Percentiles rank a stretch among this genome's conserved stretches.
These are phyloP conservation scores for Dimargaris cristalligena DNA, from an alignment of 192 early-diverging fungal genomes.

Conservation along the genomic window DNA sequence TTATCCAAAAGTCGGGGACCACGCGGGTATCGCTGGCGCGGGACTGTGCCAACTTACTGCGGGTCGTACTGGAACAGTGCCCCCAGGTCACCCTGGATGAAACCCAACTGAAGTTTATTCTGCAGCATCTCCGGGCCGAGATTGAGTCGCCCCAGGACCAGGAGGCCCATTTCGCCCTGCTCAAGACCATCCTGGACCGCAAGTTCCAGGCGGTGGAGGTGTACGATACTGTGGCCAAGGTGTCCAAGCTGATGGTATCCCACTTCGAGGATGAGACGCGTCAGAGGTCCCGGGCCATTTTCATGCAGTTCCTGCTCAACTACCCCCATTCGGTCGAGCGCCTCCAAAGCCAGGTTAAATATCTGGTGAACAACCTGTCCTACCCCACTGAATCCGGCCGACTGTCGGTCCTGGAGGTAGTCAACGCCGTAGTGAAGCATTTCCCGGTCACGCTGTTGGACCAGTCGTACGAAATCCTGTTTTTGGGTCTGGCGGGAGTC, in stretches of 20 bases:
- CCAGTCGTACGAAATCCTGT: slow-evolving; percentile 64
- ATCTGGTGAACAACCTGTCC: slow-evolving; percentile 74
- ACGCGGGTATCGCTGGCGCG: slow-evolving; percentile 56
- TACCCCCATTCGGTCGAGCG: slow-evolving; percentile 81
- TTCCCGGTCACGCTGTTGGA: slow-evolving; percentile 60
- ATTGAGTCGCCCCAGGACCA: slow-evolving; percentile 79
- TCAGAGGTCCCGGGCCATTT: slow-evolving; percentile 64
- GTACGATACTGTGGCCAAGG: slow-evolving; percentile 82
- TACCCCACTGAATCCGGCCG: slow-evolving; percentile 90
- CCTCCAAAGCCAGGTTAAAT: slow-evolving; percentile 69
- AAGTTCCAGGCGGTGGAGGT: slow-evolving; percentile 75
- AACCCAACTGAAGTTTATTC: slow-evolving; percentile 57
- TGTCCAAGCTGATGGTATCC: slow-evolving; percentile 72
- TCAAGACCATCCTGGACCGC: slow-evolving; percentile 72
- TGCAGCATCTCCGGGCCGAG: slow-evolving; percentile 69
- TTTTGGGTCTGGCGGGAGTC: slow-evolving; percentile 66
- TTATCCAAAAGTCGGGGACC: slow-evolving; percentile 44
- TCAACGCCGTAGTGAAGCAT: slow-evolving; percentile 61
- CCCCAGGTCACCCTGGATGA: slow-evolving; percentile 47
- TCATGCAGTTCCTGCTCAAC: slow-evolving; percentile 83
- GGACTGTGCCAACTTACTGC: slow-evolving; percentile 64
- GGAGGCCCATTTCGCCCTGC: slow-evolving; percentile 64
- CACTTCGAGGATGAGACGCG: slow-evolving; percentile 60
- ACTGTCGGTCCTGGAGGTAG: slow-evolving; percentile 72
- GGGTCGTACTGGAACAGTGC: slow-evolving; percentile 62